Base-by-base conservation (phyloP, 345 rosid species). In the Zanthoxylum bungeanum region DNA sequence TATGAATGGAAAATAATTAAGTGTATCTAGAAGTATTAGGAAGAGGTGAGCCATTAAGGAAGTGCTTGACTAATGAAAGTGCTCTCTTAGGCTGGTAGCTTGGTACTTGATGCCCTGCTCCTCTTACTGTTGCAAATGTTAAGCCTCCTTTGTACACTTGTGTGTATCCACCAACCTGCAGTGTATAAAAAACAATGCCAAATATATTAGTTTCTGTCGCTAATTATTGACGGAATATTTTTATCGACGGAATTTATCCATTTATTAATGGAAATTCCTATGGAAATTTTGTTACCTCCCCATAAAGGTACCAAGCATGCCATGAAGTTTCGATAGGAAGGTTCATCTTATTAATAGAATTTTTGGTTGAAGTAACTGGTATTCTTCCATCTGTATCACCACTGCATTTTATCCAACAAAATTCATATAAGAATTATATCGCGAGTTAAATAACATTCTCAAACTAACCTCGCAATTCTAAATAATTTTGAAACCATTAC, bases 71-170 rank as follows among this genome's bases (percentile, higher is more conserved):
- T 25, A 94, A 76, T 6, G 97, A 79, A 72, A 94, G 97, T 24
- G 97, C 89, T 52, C 97, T 80, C 49, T 73, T 63, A 2, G 98
- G 98, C 75, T 92, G 95, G 79, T 77, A 92, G 67, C 95, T 92
- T 9, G 98, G 97, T 21, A 92, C 97, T 74, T 89, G 85, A 75
- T 92, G 98, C 22, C 98, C 98, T 44, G 98, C 97, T 21, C 85
- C 95, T 83, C 97, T 82, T 14, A 92, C 93, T 3, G 93, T 92
- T 0, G 91, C 88, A 70, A 90, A 86, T 42, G 92, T 94, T 69
- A 92, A 34, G 52, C 78, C 91, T 76, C 91, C 90, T 28, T 84
- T 60, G 78, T 90, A 94, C 44, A 84, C 92, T 69, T 89, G 82
- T 1, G 95, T 88, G 60, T 85, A 89, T 25, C 97, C 98, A 58